Evolutionary conservation across 768 basidiomycete genomes (phyloP).

Genomic region (Hypholoma fasciculare): DNA sequence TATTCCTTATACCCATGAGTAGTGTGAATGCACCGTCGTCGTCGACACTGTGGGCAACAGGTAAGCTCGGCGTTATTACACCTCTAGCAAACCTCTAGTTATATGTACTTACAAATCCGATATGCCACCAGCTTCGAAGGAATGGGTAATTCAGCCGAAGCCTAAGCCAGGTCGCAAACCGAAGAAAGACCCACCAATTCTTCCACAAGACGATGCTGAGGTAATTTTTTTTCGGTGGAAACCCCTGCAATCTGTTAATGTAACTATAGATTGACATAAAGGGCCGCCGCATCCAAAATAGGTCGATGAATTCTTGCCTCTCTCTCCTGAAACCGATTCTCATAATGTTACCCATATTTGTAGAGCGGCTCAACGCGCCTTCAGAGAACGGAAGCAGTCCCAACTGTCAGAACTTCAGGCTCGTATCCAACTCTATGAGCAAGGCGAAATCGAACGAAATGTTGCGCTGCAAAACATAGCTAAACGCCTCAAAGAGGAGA

Average conservation of each 20-base stretch:
- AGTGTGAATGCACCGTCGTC: conserved; percentile 33
- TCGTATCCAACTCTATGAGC: conserved; percentile 81
- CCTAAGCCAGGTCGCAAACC: conserved; percentile 89
- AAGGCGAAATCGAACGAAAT: conserved; percentile 88
- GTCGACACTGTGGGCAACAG: conserved; percentile 73
- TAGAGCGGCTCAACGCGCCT: conserved; percentile 88
- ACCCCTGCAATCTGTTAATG: not conserved
- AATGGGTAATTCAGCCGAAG: conserved; percentile 86
- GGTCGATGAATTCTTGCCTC: conserved; percentile 36
- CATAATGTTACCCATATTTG: conserved; percentile 6
- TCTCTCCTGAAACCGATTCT: not conserved
- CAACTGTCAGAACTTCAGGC: conserved; percentile 88
- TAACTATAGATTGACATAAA: conserved; percentile 45
- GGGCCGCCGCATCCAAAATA: conserved; percentile 76
- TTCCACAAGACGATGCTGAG: conserved; percentile 44
- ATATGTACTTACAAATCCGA: not conserved
- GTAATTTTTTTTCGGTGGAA: conserved; percentile 35
- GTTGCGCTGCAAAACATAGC: conserved; percentile 82
- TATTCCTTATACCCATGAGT: conserved; percentile 13
- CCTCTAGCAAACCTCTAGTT: not conserved
- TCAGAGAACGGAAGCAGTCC: conserved; percentile 86
- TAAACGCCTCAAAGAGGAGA: conserved; percentile 86
- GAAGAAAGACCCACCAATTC: conserved; percentile 59
- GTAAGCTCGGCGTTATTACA: conserved; percentile 33
- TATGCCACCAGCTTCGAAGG: conserved; percentile 66